Base-by-base conservation (phyloP, 2,329 filamentous ascomycete genomes). In the Aspergillus texensis region DNA sequence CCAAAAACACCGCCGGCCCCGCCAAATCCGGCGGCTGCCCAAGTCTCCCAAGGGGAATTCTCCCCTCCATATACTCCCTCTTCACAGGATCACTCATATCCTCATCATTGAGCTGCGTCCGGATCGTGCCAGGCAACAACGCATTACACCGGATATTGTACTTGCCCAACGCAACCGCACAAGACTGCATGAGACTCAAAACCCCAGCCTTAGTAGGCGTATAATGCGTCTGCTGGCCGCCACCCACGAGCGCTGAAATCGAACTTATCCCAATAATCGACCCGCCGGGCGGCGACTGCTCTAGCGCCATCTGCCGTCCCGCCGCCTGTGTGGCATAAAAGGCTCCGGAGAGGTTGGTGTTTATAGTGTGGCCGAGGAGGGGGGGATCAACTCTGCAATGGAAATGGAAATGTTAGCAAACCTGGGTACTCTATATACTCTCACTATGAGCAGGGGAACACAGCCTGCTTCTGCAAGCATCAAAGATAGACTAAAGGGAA, bases 171-270 rank as follows among this genome's bases (percentile, higher is more conserved):
- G 93, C 91, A 39, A 92, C 90, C 0, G 93, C 93, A 43, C 88
- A 88, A 67, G 89, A 92, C 81, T 96, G 93, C 87, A 96, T 95
- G 52, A 96, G 82, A 54, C 88, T 91, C 43, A 92, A 75, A 3
- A 96, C 85, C 2, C 92, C 93, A 0, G 93, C 92, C 78, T 96
- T 96, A 19, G 93, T 96, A 11, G 93, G 91, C 19, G 93, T 96
- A 79, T 96, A 96, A 75, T 96, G 93, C 30, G 88, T 89, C 80
- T 96, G 93, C 54, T 85, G 82, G 0, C 89, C 91, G 50, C 92
- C 93, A 43, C 93, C 93, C 1, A 81, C 78, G 3, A 80, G 73
- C 5, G 78, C 74, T 2, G 77, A 78, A 59, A 81, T 80, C 6
- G 77, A 76, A 55, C 75, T 78, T 19, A 81, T 75, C 1, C 77